phyloP scores from a whole-genome alignment of 2,329 filamentous ascomycete species.

The Aspergillus tanneri region DNA sequence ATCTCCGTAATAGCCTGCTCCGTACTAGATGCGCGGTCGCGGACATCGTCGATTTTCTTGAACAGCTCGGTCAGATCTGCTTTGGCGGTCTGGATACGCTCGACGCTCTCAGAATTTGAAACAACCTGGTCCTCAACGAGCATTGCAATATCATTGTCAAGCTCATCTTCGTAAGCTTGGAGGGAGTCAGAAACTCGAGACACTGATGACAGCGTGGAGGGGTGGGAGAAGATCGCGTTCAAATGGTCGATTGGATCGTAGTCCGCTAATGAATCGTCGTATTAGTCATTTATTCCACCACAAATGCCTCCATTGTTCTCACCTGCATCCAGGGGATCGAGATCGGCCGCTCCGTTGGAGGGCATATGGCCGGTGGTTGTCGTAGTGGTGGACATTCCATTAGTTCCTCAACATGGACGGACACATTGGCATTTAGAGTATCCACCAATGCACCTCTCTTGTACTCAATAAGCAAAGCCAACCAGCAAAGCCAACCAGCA shows the following conservation, averaged over 20 bases:
- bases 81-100: slow-evolving; percentile 88
- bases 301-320: slow-evolving; percentile 16
- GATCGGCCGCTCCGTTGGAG: slow-evolving; percentile 36
- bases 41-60: slow-evolving; percentile 90
- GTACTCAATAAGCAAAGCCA: background rate
- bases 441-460: background rate
- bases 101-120: slow-evolving; percentile 81
- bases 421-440: slow-evolving; percentile 22
- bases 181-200: slow-evolving; percentile 71
- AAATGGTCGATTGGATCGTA: slow-evolving; percentile 93
- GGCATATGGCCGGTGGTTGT: slow-evolving; percentile 38
- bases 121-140: slow-evolving; percentile 76
- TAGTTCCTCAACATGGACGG: slow-evolving; percentile 25
- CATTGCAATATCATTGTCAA: slow-evolving; percentile 72
- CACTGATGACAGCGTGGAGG: slow-evolving; percentile 77
- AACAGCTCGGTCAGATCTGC: slow-evolving; percentile 86
- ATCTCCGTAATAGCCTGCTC: slow-evolving; percentile 96
- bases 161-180: slow-evolving; percentile 72
- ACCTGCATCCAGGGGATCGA: slow-evolving; percentile 49
- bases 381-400: slow-evolving; percentile 38
- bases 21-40: slow-evolving; percentile 82
- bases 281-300: background rate
- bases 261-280: slow-evolving; percentile 56
- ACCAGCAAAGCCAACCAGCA: too few relatives aligned
- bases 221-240: slow-evolving; percentile 89